Evolutionary conservation across 2,329 filamentous ascomycete species (phyloP).

Genomic region (Fusarium albidum): DNA sequence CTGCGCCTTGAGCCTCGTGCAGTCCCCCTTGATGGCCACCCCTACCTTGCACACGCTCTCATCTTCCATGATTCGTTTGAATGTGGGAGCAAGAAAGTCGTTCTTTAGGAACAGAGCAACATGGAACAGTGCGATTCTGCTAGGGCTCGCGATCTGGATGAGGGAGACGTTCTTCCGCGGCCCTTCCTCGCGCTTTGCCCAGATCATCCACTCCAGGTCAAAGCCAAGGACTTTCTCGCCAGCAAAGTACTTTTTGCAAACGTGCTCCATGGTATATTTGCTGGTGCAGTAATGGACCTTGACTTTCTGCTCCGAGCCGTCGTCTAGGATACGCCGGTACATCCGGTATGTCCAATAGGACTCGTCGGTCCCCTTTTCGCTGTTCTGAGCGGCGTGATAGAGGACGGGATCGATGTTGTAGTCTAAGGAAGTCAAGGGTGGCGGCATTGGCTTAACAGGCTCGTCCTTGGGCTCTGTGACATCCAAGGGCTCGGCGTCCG

Average conservation of each 20-base stretch:
- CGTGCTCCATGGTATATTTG: constrained; percentile 70
- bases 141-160: constrained; percentile 82
- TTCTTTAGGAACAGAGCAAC: constrained; percentile 68
- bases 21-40: constrained; percentile 77
- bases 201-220: constrained; percentile 83
- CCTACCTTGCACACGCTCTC: constrained; percentile 76
- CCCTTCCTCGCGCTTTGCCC: constrained; percentile 54
- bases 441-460: constrained; percentile 8
- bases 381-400: constrained; percentile 55
- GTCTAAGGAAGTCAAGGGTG: constrained; percentile 39
- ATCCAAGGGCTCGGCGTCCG: constrained; percentile 12
- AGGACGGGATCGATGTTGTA: constrained; percentile 43
- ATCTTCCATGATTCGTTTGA: constrained; percentile 78
- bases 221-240: constrained; percentile 80
- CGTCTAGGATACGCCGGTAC: constrained; percentile 63
- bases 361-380: constrained; percentile 51
- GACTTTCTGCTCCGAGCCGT: constrained; percentile 60
- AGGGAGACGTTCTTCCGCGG: constrained; percentile 78
- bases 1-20: constrained; percentile 71
- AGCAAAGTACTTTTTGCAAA: constrained; percentile 71
- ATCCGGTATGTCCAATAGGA: constrained; percentile 75
- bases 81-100: constrained; percentile 73
- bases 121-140: constrained; percentile 83
- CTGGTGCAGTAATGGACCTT: constrained; percentile 81
- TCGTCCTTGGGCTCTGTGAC: constrained; percentile 4